Base-by-base conservation (phyloP, 352 stramenopile species). In the Phytophthora boehmeriae region DNA sequence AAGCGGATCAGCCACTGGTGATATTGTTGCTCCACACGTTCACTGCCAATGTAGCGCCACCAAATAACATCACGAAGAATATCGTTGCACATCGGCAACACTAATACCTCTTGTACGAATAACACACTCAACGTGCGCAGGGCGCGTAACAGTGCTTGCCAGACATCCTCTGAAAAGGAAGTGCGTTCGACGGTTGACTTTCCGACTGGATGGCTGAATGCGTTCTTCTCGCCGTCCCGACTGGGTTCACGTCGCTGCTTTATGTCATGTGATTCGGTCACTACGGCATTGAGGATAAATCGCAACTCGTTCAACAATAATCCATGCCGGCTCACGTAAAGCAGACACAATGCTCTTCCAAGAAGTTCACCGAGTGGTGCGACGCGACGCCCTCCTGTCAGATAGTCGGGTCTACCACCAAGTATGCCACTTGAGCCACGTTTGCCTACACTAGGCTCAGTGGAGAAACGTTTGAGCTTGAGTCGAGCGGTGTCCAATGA, bases 311-410 rank as follows among this genome's bases (percentile, higher is more conserved):
- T 86, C 47, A 93, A 61, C 14, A 95, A 74, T 36, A 98, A 73
- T 2, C 93, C 93, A 45, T 98, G 91, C 5, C 93, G 82, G 38
- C 83, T 88, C 0, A 97, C 89, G 54, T 97, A 97, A 35, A 98
- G 68, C 6, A 98, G 62, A 6, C 83, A 86, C 22, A 98, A 62
- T 16, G 90, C 75, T 63, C 80, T 76, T 2, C 91, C 84, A 1
- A 98, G 63, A 16, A 98, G 53, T 17, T 85, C 63, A 4, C 76
- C 78, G 6, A 98, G 66, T 5, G 78, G 76, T 4, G 60, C 51
- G 14, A 92, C 79, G 36, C 62, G 48, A n/a, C 70, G 51, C 3
- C 86, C 88, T 4, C 85, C 86, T 0, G 63, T 82, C 23, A 97
- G 61, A 57, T 97, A 95, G 32, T 73, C 64, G n/a, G 53, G 59